Conservation (phyloP, 1,284 basidiomycete species). For the Naganishia sp. region DNA sequence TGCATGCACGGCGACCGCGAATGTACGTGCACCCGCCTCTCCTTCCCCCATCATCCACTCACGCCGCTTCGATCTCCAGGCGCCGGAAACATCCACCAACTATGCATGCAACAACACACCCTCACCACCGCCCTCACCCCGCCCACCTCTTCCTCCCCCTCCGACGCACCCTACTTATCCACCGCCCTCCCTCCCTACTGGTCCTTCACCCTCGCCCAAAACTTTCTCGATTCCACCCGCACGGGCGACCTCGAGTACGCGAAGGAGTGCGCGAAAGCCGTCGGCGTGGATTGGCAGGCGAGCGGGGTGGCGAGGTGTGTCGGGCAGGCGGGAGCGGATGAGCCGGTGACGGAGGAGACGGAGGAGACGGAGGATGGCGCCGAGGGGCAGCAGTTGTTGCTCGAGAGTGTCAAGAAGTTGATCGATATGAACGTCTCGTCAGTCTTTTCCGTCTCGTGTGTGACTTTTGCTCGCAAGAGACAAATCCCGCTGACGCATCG, state of each 20-base stretch:
- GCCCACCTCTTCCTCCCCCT: background rate
- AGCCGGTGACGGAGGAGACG: conserved; percentile 28
- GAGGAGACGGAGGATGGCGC: conserved; percentile 45
- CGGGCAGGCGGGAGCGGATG: conserved; percentile 5
- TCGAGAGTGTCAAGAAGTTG: conserved; percentile 62
- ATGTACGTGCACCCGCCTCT: conserved; percentile 54
- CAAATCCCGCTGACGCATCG: background rate
- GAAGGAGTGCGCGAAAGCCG: conserved; percentile 64
- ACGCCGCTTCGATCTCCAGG: conserved; percentile 4
- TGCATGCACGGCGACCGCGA: conserved; percentile 78
- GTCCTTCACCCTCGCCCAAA: conserved; percentile 67
- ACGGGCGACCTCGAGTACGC: conserved; percentile 70
- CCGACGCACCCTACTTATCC: conserved; percentile 33
- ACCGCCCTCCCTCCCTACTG: conserved; percentile 61
- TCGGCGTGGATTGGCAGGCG: conserved; percentile 68
- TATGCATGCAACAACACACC: conserved; percentile 69
- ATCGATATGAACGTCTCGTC: conserved; percentile 62
- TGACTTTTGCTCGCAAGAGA: too few relatives aligned
- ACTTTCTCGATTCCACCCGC: conserved; percentile 64
- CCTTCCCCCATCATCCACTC: background rate
- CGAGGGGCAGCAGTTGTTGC: conserved; percentile 65
- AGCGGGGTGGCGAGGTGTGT: conserved; percentile 63
- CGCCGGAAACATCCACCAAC: conserved; percentile 80
- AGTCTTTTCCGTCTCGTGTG: background rate
- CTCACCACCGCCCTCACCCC: conserved; percentile 41